phyloP scores from a whole-genome alignment of 140 eudicot species.

The Erigeron philadelphicus region DNA sequence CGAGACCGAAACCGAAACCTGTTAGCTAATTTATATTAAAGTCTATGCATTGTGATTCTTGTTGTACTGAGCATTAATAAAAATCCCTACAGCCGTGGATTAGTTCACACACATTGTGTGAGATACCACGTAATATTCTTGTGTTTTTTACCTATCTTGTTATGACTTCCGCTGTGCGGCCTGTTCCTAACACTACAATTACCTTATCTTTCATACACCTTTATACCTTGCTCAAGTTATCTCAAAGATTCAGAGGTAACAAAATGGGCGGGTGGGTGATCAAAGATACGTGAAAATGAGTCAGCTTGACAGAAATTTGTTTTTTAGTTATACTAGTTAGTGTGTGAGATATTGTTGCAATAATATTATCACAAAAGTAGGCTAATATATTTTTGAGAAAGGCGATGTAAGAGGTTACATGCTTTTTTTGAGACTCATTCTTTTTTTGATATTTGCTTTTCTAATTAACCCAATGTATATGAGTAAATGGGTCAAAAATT shows the following conservation, averaged over 20 bases:
- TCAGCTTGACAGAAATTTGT: neutral
- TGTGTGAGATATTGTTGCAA: neutral
- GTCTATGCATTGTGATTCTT: too few relatives aligned
- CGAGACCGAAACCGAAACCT: too few relatives aligned
- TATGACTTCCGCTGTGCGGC: neutral
- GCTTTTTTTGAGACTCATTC: neutral
- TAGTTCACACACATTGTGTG: too few relatives aligned
- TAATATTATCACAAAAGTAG: neutral
- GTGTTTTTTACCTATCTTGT: neutral
- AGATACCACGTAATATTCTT: too few relatives aligned
- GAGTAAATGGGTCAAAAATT: neutral
- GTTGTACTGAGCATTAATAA: too few relatives aligned
- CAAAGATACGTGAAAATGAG: neutral
- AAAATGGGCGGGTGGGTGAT: neutral
- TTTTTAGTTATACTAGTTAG: neutral
- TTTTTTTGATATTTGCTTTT: neutral
- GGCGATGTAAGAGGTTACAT: neutral
- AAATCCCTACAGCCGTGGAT: too few relatives aligned
- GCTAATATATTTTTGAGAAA: neutral
- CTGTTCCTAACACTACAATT: too few relatives aligned
- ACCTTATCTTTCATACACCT: too few relatives aligned
- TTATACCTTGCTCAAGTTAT: too few relatives aligned
- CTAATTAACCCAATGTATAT: neutral
- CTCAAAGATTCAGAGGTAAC: neutral
- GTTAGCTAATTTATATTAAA: too few relatives aligned